Conservation (phyloP, 176 grass and related monocot genomes). For the Bonia amplexicaulis region DNA sequence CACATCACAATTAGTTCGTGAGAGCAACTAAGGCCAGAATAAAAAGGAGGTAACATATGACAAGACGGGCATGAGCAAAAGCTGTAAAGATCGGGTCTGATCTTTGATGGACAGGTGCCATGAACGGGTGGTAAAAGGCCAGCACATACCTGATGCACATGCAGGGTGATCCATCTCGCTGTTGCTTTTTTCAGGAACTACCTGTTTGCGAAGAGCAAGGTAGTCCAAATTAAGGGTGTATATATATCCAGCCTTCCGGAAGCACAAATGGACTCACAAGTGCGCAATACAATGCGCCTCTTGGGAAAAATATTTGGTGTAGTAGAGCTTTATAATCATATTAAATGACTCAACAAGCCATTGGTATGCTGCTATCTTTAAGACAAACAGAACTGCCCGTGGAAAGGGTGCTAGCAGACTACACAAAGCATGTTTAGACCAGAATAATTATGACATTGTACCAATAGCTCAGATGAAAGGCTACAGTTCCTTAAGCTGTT, state of each 20-base stretch:
- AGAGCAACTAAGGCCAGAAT: constrained; percentile 28
- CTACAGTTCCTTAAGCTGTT: constrained; percentile 27
- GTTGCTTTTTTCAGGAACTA: neutral
- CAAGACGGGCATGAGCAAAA: constrained; percentile 1
- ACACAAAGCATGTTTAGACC: constrained; percentile 35
- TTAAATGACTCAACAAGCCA: constrained; percentile 36
- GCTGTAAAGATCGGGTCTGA: neutral
- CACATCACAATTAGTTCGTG: constrained; percentile 32
- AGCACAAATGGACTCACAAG: neutral
- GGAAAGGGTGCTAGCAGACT: constrained; percentile 26
- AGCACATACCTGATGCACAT: neutral
- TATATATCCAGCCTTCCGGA: neutral
- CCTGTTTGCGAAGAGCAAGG: constrained; percentile 2
- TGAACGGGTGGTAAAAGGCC: neutral
- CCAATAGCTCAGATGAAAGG: constrained; percentile 32
- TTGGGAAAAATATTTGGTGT: neutral
- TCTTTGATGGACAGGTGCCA: neutral
- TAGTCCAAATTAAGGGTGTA: neutral
- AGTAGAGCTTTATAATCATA: constrained; percentile 39
- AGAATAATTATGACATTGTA: constrained; percentile 28
- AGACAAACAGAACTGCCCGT: constrained; percentile 18
- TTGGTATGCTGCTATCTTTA: constrained; percentile 35
- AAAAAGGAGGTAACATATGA: constrained; percentile 3
- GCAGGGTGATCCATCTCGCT: neutral
- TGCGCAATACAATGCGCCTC: neutral